Evolutionary conservation across 371 early-diverging fungal genomes (phyloP).

Genomic region (Mucor saturninus): DNA sequence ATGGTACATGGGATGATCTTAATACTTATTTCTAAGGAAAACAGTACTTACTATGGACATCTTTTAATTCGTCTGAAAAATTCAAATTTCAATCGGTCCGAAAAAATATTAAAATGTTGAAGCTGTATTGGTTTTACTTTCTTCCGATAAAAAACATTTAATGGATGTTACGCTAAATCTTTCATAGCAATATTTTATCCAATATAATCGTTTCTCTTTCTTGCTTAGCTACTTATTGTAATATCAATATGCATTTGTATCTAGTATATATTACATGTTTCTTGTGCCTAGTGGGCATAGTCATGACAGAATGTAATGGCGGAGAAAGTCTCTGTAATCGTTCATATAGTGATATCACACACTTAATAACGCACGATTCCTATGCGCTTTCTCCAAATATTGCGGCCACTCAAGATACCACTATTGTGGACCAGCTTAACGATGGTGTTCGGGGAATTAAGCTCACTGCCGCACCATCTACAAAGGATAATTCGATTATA

Average conservation of each 20-base stretch:
- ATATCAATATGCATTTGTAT: background rate
- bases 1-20: too few species aligned
- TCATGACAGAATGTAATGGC: conserved; percentile 67
- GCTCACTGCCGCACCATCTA: conserved; percentile 68
- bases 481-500: conserved; percentile 42
- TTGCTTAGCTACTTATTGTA: too few species aligned
- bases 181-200: background rate
- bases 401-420: conserved; percentile 67
- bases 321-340: conserved; percentile 61
- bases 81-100: too few species aligned
- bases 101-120: background rate
- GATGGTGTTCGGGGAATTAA: conserved; percentile 77
- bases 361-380: conserved; percentile 73
- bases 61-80: too few species aligned
- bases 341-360: conserved; percentile 62
- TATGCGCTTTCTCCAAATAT: conserved; percentile 57
- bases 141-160: conserved; percentile 3
- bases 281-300: background rate
- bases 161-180: background rate
- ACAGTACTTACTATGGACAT: too few species aligned
- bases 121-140: conserved; percentile 3
- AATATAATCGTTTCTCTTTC: too few species aligned
- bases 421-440: conserved; percentile 64
- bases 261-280: background rate
- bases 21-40: too few species aligned